These are phyloP conservation scores for Xylogone sp. DNA, from an alignment of 2,329 filamentous ascomycete species.

Conservation along the genomic window DNA sequence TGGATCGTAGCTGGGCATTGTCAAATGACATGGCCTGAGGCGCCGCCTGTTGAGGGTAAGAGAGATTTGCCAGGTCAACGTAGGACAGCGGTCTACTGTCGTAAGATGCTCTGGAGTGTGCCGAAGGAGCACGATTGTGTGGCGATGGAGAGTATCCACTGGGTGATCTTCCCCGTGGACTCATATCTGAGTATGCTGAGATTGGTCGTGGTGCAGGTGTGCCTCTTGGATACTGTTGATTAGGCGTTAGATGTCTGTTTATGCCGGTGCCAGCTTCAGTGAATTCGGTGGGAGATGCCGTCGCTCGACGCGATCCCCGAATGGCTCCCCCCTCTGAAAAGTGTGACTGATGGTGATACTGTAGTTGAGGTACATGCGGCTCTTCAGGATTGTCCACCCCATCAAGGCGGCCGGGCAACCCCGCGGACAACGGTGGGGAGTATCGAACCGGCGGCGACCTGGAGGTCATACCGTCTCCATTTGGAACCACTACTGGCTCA, in stretches of 20 bases:
- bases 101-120: conserved; percentile 23
- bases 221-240: conserved; percentile 46
- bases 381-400: conserved; percentile 15
- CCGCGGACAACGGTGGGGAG: conserved; percentile 6
- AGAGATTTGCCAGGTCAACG: conserved; percentile 51
- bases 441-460: conserved; percentile 18
- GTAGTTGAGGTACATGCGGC: conserved; percentile 48
- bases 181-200: conserved; percentile 75
- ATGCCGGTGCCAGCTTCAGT: conserved; percentile 46
- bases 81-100: conserved; percentile 28
- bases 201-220: conserved; percentile 64
- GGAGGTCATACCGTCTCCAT: conserved; percentile 17
- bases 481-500: conserved; percentile 25
- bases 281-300: conserved; percentile 13
- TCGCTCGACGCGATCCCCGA: conserved; percentile 8
- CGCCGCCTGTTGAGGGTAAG: conserved; percentile 30
- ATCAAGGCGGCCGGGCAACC: conserved; percentile 11
- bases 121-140: conserved; percentile 22
- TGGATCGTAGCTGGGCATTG: conserved; percentile 74
- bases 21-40: conserved; percentile 50
- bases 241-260: conserved; percentile 61
- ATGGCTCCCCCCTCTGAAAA: conserved; percentile 35
- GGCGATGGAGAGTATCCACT: conserved; percentile 25
- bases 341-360: conserved; percentile 54
- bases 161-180: conserved; percentile 59